Evolutionary conservation across 2,329 filamentous ascomycete species (phyloP), one percentile per base, ranked within the genome.

Genomic region (Colletotrichum sp.): DNA sequence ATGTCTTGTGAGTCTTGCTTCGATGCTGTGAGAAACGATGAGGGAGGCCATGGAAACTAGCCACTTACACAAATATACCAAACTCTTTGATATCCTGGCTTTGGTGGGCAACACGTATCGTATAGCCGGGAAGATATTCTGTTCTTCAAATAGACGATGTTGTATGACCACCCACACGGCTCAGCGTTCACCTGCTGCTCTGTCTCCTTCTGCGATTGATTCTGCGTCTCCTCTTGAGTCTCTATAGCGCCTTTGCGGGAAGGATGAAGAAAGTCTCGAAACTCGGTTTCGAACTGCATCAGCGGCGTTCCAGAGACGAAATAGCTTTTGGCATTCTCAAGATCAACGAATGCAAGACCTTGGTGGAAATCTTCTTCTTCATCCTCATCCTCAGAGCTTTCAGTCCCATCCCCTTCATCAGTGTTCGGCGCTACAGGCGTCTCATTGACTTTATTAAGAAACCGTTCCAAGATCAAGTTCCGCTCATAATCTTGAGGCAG

Each of bases 61-160:
- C 60, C 13, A 32, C 60, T 16, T 7, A 71, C 61, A 43, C 69
- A 71, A 2, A 32, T 34, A 3, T 71, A 71, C 28, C 69, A 3
- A n/a, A 71, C 8, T 43, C 69, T 28, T 2, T 24, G n/a, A 24
- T 65, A 57, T 0, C 68, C 68, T 7, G 18, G 0, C 16, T 36
- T 30, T n/a, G 68, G 68, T 5, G 60, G 68, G 18, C 5, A 57
- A 8, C 24, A 43, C 18, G 12, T 7, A 6, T 65, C 60, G 12
- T 8, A 65, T 13, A 71, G 21, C 60, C 38, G 28, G 1, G 60
- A 21, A 3, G 5, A 18, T 7, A 65, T 4, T 5, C 18, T 65
- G 8, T 4, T 13, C 13, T 16, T 5, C 58, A 18, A 38, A 12
- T 6, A 18, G 2, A 21, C 5, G 12, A 71, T 6, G 8, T 21